A percentile compares a stretch with the other conserved stretches of the same genome.
Evolutionary conservation across 805 yeast species (phyloP).

Genomic region (Kuraishia capsulata): DNA sequence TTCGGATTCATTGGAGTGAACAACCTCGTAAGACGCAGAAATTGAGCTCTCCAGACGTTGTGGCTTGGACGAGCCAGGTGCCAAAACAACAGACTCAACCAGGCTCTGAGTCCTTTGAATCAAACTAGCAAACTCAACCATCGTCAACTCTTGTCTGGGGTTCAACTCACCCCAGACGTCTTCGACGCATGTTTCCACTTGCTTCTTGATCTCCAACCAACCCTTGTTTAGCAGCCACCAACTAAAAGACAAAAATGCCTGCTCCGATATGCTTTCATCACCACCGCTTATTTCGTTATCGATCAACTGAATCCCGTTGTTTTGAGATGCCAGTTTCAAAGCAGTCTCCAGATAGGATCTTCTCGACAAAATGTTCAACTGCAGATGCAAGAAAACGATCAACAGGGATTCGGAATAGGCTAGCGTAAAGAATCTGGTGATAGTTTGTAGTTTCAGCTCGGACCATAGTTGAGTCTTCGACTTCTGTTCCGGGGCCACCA

Average conservation of each 20-base stretch:
- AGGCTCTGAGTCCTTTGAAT: slow-evolving; percentile 28
- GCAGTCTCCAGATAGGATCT: slow-evolving; percentile 78
- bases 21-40: slow-evolving; percentile 3
- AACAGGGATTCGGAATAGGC: slow-evolving; percentile 61
- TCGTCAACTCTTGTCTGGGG: slow-evolving; percentile 64
- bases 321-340: slow-evolving; percentile 51
- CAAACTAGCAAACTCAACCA: slow-evolving; percentile 46
- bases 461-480: slow-evolving; percentile 74
- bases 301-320: slow-evolving; percentile 20
- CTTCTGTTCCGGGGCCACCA: slow-evolving; percentile 13
- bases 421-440: slow-evolving; percentile 65
- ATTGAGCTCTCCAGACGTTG: slow-evolving; percentile 1
- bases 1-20: slow-evolving; percentile 9
- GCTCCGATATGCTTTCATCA: slow-evolving; percentile 50
- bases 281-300: slow-evolving; percentile 11
- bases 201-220: slow-evolving; percentile 48
- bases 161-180: slow-evolving; percentile 53
- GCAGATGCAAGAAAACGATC: slow-evolving; percentile 73
- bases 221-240: slow-evolving; percentile 95
- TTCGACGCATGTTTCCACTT: slow-evolving; percentile 48
- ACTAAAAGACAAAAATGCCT: slow-evolving; percentile 75
- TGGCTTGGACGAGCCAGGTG: slow-evolving; percentile 8
- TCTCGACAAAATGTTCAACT: slow-evolving; percentile 82
- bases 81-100: slow-evolving; percentile 17
- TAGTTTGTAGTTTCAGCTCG: slow-evolving; percentile 63